Evolutionary conservation across 805 yeast genomes (phyloP).

Genomic region (Candida adriatica): DNA sequence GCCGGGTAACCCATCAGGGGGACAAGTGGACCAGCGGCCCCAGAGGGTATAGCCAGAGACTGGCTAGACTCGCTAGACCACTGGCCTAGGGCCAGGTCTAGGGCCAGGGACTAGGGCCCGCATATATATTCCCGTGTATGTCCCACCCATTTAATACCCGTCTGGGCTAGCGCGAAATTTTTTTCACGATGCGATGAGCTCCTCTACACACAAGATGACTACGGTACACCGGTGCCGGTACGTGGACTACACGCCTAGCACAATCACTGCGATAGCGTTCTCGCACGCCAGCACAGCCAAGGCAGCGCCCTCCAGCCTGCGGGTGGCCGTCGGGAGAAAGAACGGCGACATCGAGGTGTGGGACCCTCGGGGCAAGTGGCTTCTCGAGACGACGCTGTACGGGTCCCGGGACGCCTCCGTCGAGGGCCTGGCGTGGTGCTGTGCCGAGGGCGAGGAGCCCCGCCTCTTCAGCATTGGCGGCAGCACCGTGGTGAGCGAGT

Average conservation of each 20-base stretch:
- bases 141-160: too few species aligned
- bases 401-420: constrained; percentile 83
- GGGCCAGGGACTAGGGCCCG: too few species aligned
- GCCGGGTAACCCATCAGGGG: too few species aligned
- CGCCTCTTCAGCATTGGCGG: constrained; percentile 93
- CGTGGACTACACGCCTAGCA: constrained; percentile 80
- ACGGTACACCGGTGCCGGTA: constrained; percentile 80
- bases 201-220: constrained; percentile 5
- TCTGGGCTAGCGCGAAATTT: too few species aligned
- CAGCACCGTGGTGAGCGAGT: constrained; percentile 83
- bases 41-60: too few species aligned
- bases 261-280: constrained; percentile 76
- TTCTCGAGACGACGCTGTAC: constrained; percentile 61
- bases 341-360: constrained; percentile 96
- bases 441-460: constrained; percentile 40
- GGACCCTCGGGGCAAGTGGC: constrained; percentile 83
- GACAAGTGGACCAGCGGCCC: too few species aligned
- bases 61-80: too few species aligned
- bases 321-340: constrained; percentile 86
- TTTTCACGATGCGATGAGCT: too few species aligned
- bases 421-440: constrained; percentile 84
- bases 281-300: constrained; percentile 50
- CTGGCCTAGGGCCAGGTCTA: too few species aligned
- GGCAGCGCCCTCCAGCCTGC: constrained; percentile 45
- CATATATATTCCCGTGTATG: too few species aligned